Conservation (phyloP, 1,139 yeast genomes). For the Lodderomyces margitis region DNA sequence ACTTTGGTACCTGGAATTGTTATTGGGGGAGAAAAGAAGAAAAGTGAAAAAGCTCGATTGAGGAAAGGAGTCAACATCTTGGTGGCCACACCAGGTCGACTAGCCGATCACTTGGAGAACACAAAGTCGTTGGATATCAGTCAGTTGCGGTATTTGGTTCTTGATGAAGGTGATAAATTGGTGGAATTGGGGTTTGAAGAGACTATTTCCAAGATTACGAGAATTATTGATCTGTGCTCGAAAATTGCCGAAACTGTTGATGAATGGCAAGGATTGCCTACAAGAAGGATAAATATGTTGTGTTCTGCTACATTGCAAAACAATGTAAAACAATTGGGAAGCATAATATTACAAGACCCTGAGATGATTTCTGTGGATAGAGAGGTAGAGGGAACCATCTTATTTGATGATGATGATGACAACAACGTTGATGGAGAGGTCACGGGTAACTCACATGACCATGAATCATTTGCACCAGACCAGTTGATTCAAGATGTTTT, state of each 20-base stretch:
- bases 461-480: conserved; percentile 69
- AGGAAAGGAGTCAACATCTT: conserved; percentile 87
- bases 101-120: conserved; percentile 89
- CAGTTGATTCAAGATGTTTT: conserved; percentile 77
- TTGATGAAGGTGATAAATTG: conserved; percentile 94
- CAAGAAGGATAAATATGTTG: conserved; percentile 67
- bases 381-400: conserved; percentile 32
- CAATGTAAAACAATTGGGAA: conserved; percentile 77
- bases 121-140: conserved; percentile 68
- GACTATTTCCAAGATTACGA: conserved; percentile 74
- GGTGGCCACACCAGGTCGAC: conserved; percentile 90
- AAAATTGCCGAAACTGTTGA: conserved; percentile 37
- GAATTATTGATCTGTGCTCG: conserved; percentile 48
- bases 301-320: conserved; percentile 95
- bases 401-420: conserved; percentile 33
- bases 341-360: conserved; percentile 68
- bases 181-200: conserved; percentile 97
- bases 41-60: conserved; percentile 85
- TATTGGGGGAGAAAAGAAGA: conserved; percentile 93
- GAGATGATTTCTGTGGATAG: conserved; percentile 53
- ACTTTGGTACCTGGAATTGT: conserved; percentile 89
- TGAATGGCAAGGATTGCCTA: conserved; percentile 60
- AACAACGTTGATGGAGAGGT: conserved; percentile 15
- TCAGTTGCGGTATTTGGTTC: conserved; percentile 74
- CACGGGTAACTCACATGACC: conserved; percentile 17